A percentile compares a stretch with the other conserved stretches of the same genome.
Conservation (phyloP, 202 grass and related monocot species). For the Brachypodium distachyon region DNA sequence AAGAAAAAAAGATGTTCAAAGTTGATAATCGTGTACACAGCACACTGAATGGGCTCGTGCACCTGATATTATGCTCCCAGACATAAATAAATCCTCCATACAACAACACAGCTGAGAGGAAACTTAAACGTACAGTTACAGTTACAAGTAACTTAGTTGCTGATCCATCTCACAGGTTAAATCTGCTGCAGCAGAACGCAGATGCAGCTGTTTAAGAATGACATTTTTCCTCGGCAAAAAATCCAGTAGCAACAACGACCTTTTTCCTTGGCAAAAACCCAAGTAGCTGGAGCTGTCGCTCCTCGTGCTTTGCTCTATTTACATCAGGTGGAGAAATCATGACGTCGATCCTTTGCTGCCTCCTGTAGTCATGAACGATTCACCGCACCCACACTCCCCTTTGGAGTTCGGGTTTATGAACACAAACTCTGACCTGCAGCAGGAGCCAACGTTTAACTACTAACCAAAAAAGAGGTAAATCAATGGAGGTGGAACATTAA, state of each 20-base stretch:
- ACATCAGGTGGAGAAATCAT: background rate
- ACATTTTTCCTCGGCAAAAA: too few species aligned
- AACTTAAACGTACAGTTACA: too few species aligned
- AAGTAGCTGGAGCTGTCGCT: background rate
- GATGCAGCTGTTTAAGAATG: too few species aligned
- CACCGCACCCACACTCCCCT: slow-evolving; percentile 83
- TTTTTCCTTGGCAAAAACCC: background rate
- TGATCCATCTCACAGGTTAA: too few species aligned
- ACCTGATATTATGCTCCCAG: too few species aligned
- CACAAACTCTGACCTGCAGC: slow-evolving; percentile 75
- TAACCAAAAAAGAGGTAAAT: background rate
- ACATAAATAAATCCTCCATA: too few species aligned
- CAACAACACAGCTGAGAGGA: background rate
- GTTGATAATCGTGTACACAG: too few species aligned
- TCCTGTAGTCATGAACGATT: slow-evolving; percentile 76
- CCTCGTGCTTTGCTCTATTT: slow-evolving; percentile 1
- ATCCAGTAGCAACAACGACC: too few species aligned
- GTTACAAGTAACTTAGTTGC: too few species aligned
- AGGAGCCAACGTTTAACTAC: background rate
- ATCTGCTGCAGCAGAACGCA: too few species aligned
- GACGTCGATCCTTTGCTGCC: slow-evolving; percentile 38
- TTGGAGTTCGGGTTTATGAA: slow-evolving; percentile 93
- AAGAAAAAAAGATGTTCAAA: too few species aligned
- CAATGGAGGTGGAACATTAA: background rate
- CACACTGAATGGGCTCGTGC: too few species aligned